Percentiles rank a stretch among this genome's conserved stretches.
These are phyloP conservation scores for Hylodesmum podocarpum DNA, from an alignment of 306 rosid genomes.

Conservation along the genomic window DNA sequence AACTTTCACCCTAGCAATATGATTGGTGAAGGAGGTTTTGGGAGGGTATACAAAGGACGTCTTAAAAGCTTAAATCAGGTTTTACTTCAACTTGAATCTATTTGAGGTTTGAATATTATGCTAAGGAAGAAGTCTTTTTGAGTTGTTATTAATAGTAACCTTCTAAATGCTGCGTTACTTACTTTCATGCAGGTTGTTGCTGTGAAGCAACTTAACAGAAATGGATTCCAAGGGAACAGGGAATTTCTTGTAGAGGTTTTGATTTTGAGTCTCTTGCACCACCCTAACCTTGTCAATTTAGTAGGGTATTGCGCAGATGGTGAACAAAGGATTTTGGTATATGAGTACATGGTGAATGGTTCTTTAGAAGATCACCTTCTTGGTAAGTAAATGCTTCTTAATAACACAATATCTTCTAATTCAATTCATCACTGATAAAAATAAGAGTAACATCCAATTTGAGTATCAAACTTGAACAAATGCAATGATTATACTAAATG, in stretches of 20 bases:
- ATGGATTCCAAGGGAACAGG: slow-evolving; percentile 93
- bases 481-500: background rate
- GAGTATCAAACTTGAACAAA: background rate
- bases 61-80: slow-evolving; percentile 58
- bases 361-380: slow-evolving; percentile 92
- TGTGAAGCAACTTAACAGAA: slow-evolving; percentile 85
- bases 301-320: slow-evolving; percentile 91
- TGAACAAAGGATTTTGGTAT: slow-evolving; percentile 79
- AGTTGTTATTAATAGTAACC: background rate
- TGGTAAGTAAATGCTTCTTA: slow-evolving; percentile 53
- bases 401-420: background rate
- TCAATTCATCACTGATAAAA: background rate
- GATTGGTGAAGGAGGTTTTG: slow-evolving; percentile 97
- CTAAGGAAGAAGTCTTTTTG: background rate
- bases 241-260: slow-evolving; percentile 94
- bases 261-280: slow-evolving; percentile 83
- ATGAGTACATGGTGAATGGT: slow-evolving; percentile 82
- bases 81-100: slow-evolving; percentile 9
- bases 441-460: background rate
- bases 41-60: slow-evolving; percentile 78
- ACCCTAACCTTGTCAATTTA: slow-evolving; percentile 80
- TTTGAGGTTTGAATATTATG: slow-evolving; percentile 12
- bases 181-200: slow-evolving; percentile 63
- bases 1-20: slow-evolving; percentile 60
- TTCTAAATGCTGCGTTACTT: slow-evolving; percentile 3